These are phyloP conservation scores for Hyphopichia pseudoburtonii DNA, from an alignment of 1,139 yeast genomes.

Conservation along the genomic window DNA sequence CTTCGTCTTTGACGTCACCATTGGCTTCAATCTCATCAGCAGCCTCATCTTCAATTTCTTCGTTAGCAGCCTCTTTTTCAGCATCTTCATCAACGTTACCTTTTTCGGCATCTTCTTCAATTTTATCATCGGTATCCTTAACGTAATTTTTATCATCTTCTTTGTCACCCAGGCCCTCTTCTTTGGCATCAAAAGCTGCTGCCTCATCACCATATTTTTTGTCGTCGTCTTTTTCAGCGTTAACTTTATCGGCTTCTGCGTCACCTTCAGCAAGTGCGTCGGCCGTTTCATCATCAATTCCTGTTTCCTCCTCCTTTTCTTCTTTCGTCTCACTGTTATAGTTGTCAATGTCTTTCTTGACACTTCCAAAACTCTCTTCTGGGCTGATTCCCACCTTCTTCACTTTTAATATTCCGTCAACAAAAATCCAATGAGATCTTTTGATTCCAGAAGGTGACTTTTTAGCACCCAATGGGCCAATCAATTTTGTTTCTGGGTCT, in stretches of 20 bases:
- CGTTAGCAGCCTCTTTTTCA: constrained; percentile 9
- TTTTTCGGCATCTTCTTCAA: constrained; percentile 5
- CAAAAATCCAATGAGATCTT: constrained; percentile 89
- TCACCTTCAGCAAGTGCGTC: constrained; percentile 6
- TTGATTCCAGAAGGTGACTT: constrained; percentile 75
- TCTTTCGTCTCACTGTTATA: constrained; percentile 14
- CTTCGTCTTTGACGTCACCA: too few relatives aligned
- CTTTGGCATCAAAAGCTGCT: not conserved
- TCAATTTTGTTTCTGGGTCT: constrained; percentile 71
- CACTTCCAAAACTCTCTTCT: constrained; percentile 66
- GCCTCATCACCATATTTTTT: constrained; percentile 13
- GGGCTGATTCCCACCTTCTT: constrained; percentile 75
- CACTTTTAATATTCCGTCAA: constrained; percentile 67
- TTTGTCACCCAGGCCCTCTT: not conserved
- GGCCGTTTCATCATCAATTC: constrained; percentile 1
- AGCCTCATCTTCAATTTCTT: constrained; percentile 7
- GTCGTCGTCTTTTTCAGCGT: constrained; percentile 6
- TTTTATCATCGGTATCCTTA: constrained; percentile 8
- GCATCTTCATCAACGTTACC: constrained; percentile 8
- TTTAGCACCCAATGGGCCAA: constrained; percentile 78
- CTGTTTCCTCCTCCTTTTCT: not conserved
- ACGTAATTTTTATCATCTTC: constrained; percentile 5
- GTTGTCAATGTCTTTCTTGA: constrained; percentile 53
- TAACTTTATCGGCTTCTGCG: constrained; percentile 3
- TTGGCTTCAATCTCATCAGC: too few relatives aligned